Evolutionary conservation across 1,139 yeast genomes (phyloP).

Genomic region (Meyerozyma guilliermondii): DNA sequence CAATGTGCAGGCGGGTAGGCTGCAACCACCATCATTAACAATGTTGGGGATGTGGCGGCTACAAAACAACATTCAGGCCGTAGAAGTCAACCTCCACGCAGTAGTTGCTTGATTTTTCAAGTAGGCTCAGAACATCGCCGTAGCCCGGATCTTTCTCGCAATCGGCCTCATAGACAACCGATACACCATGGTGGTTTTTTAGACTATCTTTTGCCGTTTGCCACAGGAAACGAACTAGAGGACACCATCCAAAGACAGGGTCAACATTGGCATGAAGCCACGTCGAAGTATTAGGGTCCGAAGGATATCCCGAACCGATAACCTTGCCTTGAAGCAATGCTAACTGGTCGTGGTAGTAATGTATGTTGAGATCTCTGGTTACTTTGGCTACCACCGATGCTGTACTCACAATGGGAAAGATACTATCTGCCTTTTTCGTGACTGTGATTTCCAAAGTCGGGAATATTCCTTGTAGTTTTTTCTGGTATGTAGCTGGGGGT

Average conservation of each 20-base stretch:
- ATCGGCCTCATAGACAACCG: slow-evolving; percentile 37
- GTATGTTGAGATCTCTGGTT: slow-evolving; percentile 74
- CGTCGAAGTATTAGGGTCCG: slow-evolving; percentile 75
- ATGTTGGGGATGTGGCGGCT: no score
- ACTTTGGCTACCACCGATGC: slow-evolving; percentile 98
- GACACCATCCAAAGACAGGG: slow-evolving; percentile 83
- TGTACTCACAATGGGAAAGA: slow-evolving; percentile 90
- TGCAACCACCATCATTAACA: background rate
- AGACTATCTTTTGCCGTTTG: slow-evolving; percentile 80
- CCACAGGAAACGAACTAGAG: slow-evolving; percentile 85
- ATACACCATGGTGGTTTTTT: slow-evolving; percentile 44
- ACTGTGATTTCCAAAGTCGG: slow-evolving; percentile 75
- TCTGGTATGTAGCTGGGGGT: slow-evolving; percentile 81
- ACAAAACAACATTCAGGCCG: slow-evolving; percentile 7
- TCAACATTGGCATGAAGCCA: slow-evolving; percentile 69
- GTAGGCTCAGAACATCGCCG: slow-evolving; percentile 27
- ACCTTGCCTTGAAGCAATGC: slow-evolving; percentile 19
- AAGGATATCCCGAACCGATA: slow-evolving; percentile 92
- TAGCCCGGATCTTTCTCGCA: slow-evolving; percentile 26
- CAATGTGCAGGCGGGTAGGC: background rate
- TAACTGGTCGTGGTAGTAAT: slow-evolving; percentile 23
- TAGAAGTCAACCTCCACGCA: slow-evolving; percentile 1
- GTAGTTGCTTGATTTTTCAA: slow-evolving; percentile 8
- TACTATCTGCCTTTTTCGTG: slow-evolving; percentile 92
- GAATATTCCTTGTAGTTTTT: slow-evolving; percentile 62